Conservation (phyloP, 371 early-diverging fungal species). For the Smittium culicis region DNA sequence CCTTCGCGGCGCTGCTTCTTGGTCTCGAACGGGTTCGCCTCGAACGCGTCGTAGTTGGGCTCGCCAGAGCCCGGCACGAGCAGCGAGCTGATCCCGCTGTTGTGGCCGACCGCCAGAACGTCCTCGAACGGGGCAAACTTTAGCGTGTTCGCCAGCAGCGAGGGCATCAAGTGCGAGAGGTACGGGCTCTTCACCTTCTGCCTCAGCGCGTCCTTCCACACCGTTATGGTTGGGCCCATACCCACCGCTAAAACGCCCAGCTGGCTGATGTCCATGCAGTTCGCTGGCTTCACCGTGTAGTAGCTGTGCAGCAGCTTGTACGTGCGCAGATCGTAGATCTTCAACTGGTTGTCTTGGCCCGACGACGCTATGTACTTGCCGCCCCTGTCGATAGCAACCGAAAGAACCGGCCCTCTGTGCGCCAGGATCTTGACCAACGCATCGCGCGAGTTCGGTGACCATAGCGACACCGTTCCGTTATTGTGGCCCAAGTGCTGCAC, state of each 20-base stretch:
- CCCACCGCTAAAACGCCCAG: conserved; percentile 75
- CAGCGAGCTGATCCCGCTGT: conserved; percentile 63
- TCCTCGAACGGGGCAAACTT: conserved; percentile 95
- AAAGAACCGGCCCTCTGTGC: conserved; percentile 73
- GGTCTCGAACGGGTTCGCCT: conserved; percentile 91
- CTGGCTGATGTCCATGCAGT: conserved; percentile 67
- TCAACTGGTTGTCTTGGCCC: conserved; percentile 80
- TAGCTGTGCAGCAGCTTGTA: conserved; percentile 71
- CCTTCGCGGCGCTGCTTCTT: conserved; percentile 76
- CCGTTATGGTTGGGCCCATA: conserved; percentile 55
- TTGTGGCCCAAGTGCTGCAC: conserved; percentile 84
- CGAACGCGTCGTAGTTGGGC: conserved; percentile 90
- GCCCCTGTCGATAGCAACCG: conserved; percentile 71
- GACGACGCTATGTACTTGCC: conserved; percentile 90
- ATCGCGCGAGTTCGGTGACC: conserved; percentile 73
- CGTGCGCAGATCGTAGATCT: conserved; percentile 92
- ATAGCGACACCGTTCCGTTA: conserved; percentile 90
- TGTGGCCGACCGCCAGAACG: conserved; percentile 85
- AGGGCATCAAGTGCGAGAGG: conserved; percentile 64
- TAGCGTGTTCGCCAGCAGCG: conserved; percentile 41
- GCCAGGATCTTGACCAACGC: conserved; percentile 92
- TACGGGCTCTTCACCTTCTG: conserved; percentile 69
- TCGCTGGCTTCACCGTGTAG: conserved; percentile 55
- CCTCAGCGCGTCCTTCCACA: conserved; percentile 80
- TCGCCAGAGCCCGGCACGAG: conserved; percentile 94